A percentile compares a stretch with the other conserved stretches of the same genome.
Evolutionary conservation across 2,329 filamentous ascomycete genomes (phyloP).

Genomic region (Xylariaceae sp.): DNA sequence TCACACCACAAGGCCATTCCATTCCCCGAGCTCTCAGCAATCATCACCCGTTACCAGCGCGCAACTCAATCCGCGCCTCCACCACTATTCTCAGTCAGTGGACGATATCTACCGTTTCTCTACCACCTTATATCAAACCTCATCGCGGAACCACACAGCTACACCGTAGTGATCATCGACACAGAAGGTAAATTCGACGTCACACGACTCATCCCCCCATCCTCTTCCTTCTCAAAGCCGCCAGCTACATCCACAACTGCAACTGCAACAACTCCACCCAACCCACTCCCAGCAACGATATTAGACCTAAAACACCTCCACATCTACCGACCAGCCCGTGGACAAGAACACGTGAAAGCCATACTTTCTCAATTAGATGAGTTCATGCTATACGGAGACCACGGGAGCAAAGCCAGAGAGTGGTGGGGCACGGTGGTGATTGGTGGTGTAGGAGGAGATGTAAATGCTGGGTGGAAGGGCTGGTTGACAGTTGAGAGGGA

Average conservation of each 20-base stretch:
- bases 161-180: slow-evolving; percentile 55
- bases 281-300: slow-evolving; percentile 17
- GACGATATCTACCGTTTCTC: slow-evolving; percentile 53
- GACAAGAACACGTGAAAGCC: slow-evolving; percentile 28
- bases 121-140: slow-evolving; percentile 55
- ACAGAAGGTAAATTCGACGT: slow-evolving; percentile 54
- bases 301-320: slow-evolving; percentile 50
- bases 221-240: background rate
- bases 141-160: slow-evolving; percentile 45
- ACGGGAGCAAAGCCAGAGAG: slow-evolving; percentile 43
- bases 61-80: slow-evolving; percentile 44
- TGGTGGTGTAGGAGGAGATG: slow-evolving; percentile 38
- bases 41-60: slow-evolving; percentile 47
- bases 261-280: too few relatives aligned
- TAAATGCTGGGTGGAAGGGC: slow-evolving; percentile 44
- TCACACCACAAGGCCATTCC: slow-evolving; percentile 28
- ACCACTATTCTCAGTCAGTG: slow-evolving; percentile 46
- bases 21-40: slow-evolving; percentile 45
- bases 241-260: background rate
- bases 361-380: slow-evolving; percentile 41
- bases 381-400: slow-evolving; percentile 51
- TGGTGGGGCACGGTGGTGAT: slow-evolving; percentile 61
- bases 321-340: slow-evolving; percentile 42
- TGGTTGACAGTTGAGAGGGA: slow-evolving; percentile 53
- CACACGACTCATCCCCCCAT: slow-evolving; percentile 37